Percentiles rank a stretch among this genome's conserved stretches.
Conservation (phyloP, 2,329 filamentous ascomycete genomes). For the Ploettnerulaceae sp. region DNA sequence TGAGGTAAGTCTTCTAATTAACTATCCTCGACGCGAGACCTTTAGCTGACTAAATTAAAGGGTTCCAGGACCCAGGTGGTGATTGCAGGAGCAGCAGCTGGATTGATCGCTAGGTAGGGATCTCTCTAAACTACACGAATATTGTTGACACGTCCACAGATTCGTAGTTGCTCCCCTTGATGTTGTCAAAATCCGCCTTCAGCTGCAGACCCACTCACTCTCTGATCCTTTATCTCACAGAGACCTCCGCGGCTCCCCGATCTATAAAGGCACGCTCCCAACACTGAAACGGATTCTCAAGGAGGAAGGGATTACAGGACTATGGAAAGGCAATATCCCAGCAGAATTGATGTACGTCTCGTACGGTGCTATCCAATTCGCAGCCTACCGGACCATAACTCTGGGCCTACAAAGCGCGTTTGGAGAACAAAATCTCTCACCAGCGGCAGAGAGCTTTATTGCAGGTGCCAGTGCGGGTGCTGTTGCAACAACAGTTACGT, state of each 20-base stretch:
- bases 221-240: constrained; percentile 63
- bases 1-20: constrained; percentile 50
- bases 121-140: neutral
- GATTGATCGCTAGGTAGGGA: constrained; percentile 74
- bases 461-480: constrained; percentile 80
- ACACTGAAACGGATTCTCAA: constrained; percentile 72
- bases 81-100: constrained; percentile 65
- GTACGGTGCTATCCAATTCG: constrained; percentile 88
- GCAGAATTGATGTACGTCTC: constrained; percentile 91
- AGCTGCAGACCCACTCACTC: constrained; percentile 78
- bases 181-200: constrained; percentile 95
- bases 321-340: constrained; percentile 98
- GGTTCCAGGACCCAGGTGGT: constrained; percentile 63
- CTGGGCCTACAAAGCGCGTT: constrained; percentile 50
- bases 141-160: constrained; percentile 39
- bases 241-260: constrained; percentile 41
- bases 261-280: constrained; percentile 70
- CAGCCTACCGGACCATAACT: constrained; percentile 73
- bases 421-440: constrained; percentile 47
- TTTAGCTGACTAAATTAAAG: constrained; percentile 39
- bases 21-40: neutral
- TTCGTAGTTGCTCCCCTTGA: constrained; percentile 95
- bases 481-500: constrained; percentile 75
- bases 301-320: constrained; percentile 75
- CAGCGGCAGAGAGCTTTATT: constrained; percentile 72